Percentiles rank a stretch among this genome's conserved stretches.
Conservation (phyloP, 1,139 yeast genomes). For the Yamadazyma oceani region DNA sequence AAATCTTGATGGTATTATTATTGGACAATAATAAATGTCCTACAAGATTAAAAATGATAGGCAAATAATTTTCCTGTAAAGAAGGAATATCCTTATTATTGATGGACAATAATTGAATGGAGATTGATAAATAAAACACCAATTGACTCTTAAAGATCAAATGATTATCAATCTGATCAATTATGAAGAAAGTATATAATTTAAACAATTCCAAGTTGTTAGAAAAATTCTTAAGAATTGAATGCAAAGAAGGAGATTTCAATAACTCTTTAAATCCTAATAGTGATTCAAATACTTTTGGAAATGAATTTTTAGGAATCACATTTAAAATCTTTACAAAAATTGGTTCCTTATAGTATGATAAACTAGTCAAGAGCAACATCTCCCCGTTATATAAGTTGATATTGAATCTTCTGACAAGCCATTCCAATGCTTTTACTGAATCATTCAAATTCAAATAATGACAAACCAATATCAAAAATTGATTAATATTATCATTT, state of each 20-base stretch:
- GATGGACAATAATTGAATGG: slow-evolving; percentile 59
- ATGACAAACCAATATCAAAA: slow-evolving; percentile 73
- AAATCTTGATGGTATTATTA: slow-evolving; percentile 40
- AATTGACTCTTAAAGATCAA: slow-evolving; percentile 70
- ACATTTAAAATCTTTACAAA: slow-evolving; percentile 76
- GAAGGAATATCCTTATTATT: slow-evolving; percentile 28
- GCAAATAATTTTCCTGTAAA: slow-evolving; percentile 36
- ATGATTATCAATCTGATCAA: slow-evolving; percentile 52
- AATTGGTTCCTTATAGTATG: slow-evolving; percentile 71
- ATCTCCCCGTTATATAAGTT: slow-evolving; percentile 79
- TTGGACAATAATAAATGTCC: slow-evolving; percentile 49
- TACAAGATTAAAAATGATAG: slow-evolving; percentile 56
- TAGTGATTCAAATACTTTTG: slow-evolving; percentile 75
- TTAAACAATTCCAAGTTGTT: slow-evolving; percentile 68
- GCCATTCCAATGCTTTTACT: slow-evolving; percentile 88
- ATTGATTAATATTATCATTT: slow-evolving; percentile 71
- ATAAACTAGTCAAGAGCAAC: slow-evolving; percentile 67
- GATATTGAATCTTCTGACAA: slow-evolving; percentile 86
- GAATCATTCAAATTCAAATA: slow-evolving; percentile 74
- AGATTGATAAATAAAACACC: slow-evolving; percentile 73
- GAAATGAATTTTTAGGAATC: slow-evolving; percentile 61
- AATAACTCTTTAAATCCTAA: slow-evolving; percentile 64
- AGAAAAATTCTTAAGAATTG: slow-evolving; percentile 68
- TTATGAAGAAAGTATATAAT: slow-evolving; percentile 60
- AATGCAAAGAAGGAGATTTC: slow-evolving; percentile 63